Evolutionary conservation across 306 rosid species (phyloP), one percentile per base, ranked within the genome.

Genomic region (Amphicarpaea edgeworthii): DNA sequence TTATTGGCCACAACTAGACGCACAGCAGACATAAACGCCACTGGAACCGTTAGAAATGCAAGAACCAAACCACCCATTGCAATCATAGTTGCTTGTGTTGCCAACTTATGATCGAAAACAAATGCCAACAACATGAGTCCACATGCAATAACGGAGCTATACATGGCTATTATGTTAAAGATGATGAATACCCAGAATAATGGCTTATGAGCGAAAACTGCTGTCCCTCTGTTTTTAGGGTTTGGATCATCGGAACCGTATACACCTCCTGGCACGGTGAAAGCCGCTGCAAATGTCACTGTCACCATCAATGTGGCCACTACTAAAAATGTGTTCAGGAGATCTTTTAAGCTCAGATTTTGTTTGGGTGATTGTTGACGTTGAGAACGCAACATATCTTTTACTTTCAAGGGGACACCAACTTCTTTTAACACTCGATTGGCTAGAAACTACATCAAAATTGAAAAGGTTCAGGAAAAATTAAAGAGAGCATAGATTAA

Each of bases 11-110:
- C 78, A 24, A 59, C 78, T 14, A 73, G 8, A 60, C 34, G 28
- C 3, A 28, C 20, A 11, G 78, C 78, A 0, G 69, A 69, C 69
- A 59, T 26, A 28, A 73, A 73, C 9, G 69, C 60, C 45, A 60
- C 30, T 24, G 59, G 28, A 0, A 23, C 26, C 0, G 53, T 40
- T 1, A 19, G 16, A 65, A 65, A 47, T 2, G 54, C 8, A 47
- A 47, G 3, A 65, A 26, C 20, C 53, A 41, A 42, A 14, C 71
- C 14, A 41, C 17, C 17, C 24, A 0, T 0, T 24, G 20, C 57
- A 24, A 5, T 0, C 7, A 0, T 3, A n/a, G 43, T 16, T 50
- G 57, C 77, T 14, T 0, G 5, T 1, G 0, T 0, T 50, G 49
- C 40, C 15, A 50, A 16, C 17, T 17, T 50, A 50, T 17, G 58